phyloP scores from a whole-genome alignment of 768 basidiomycete species.

The Myochromella boudieri region DNA sequence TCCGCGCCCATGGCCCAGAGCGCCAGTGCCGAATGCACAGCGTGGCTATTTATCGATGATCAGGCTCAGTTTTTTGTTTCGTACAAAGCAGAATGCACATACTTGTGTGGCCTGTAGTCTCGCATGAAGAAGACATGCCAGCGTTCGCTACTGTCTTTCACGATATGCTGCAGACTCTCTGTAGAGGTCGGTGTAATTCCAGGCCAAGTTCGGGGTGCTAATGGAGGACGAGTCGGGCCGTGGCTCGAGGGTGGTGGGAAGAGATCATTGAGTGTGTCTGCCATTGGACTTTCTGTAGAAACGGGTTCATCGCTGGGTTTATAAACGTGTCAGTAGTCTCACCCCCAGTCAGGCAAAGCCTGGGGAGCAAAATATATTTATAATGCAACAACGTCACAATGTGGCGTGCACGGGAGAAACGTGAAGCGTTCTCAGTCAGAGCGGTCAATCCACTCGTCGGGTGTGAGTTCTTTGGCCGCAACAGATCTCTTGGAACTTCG shows the following conservation, averaged over 20 bases:
- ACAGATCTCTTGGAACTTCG: too few species aligned
- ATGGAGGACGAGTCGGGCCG: conserved; percentile 7
- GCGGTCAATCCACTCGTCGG: too few species aligned
- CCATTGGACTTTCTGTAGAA: too few species aligned
- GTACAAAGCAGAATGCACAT: conserved; percentile 6
- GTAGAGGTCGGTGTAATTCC: conserved; percentile 38
- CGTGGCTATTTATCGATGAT: conserved; percentile 38
- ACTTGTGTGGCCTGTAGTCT: conserved; percentile 34
- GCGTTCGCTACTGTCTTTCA: conserved; percentile 52
- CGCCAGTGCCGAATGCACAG: conserved; percentile 56
- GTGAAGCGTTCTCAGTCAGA: too few species aligned
- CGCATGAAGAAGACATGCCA: conserved; percentile 54
- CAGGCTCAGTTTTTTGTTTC: conserved; percentile 21
- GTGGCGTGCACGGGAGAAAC: too few species aligned
- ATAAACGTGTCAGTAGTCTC: too few species aligned
- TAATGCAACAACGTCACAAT: too few species aligned
- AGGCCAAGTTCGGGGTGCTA: conserved; percentile 34
- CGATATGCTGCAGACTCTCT: conserved; percentile 33
- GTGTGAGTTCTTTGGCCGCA: too few species aligned
- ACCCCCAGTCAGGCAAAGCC: too few species aligned
- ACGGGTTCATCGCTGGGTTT: too few species aligned
- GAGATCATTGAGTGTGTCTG: not conserved
- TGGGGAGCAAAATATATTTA: too few species aligned
- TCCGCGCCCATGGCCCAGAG: conserved; percentile 62
- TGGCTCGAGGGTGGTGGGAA: not conserved